Percentiles rank a stretch among this genome's conserved stretches.
These are phyloP conservation scores for Plectosphaerella sp. DNA, from an alignment of 2,329 filamentous ascomycete species.

Conservation along the genomic window DNA sequence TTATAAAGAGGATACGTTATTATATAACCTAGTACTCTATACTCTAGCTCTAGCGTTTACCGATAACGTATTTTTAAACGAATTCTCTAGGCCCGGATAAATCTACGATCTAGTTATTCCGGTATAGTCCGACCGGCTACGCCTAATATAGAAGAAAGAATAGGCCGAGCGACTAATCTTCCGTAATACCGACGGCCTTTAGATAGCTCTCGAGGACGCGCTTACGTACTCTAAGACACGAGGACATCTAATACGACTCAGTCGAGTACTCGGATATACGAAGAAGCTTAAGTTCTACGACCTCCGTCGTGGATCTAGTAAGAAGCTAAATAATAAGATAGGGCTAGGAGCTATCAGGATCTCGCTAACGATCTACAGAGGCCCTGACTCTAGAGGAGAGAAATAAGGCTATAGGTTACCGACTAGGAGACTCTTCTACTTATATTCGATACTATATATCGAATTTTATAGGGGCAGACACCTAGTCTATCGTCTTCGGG, in stretches of 20 bases:
- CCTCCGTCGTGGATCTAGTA: conserved; percentile 15
- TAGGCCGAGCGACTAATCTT: conserved; percentile 16
- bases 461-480: conserved; percentile 7
- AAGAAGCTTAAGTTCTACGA: conserved; percentile 19
- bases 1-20: conserved; percentile 14
- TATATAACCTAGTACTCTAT: conserved; percentile 13
- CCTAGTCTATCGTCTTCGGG: conserved; percentile 8
- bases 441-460: conserved; percentile 8
- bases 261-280: conserved; percentile 16
- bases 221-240: conserved; percentile 33
- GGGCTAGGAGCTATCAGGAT: background rate
- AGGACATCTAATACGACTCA: conserved; percentile 27
- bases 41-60: conserved; percentile 17
- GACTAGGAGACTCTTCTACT: conserved; percentile 7
- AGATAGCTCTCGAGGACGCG: conserved; percentile 14
- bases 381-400: conserved; percentile 10
- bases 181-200: conserved; percentile 13
- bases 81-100: conserved; percentile 13
- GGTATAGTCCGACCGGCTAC: conserved; percentile 11
- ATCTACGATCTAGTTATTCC: conserved; percentile 18
- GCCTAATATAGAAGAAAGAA: conserved; percentile 15
- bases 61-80: conserved; percentile 17
- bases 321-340: conserved; percentile 18
- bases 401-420: conserved; percentile 9
- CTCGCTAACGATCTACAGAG: conserved; percentile 6